phyloP scores from a whole-genome alignment of 1,284 basidiomycete genomes.

The Trametes pubescens region DNA sequence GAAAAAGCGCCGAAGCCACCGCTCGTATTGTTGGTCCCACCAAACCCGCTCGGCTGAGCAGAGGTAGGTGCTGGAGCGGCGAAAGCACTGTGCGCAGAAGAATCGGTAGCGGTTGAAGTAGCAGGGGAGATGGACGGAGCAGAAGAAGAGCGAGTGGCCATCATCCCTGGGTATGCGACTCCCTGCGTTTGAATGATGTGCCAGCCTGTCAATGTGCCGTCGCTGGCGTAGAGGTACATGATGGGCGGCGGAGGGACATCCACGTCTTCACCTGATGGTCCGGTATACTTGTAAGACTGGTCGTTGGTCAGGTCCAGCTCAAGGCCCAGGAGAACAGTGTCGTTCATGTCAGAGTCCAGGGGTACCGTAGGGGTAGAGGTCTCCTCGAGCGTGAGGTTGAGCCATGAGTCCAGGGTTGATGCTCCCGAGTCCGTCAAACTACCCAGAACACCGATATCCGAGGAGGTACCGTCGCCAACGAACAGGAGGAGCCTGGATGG shows the following conservation, averaged over 20 bases:
- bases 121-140: constrained; percentile 30
- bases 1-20: constrained; percentile 38
- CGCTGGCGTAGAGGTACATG: constrained; percentile 80
- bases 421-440: constrained; percentile 48
- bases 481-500: constrained; percentile 68
- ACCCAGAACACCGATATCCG: constrained; percentile 78
- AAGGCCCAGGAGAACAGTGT: constrained; percentile 76
- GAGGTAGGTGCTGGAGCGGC: constrained; percentile 12
- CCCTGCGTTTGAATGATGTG: constrained; percentile 67
- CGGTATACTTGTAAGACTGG: constrained; percentile 49
- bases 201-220: constrained; percentile 84
- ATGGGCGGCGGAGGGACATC: constrained; percentile 69
- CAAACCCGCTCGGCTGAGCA: constrained; percentile 21
- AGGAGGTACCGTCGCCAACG: constrained; percentile 76
- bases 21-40: constrained; percentile 7
- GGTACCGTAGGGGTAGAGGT: constrained; percentile 74
- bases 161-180: constrained; percentile 64
- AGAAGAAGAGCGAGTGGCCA: constrained; percentile 30
- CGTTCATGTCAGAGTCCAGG: constrained; percentile 72
- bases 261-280: constrained; percentile 54
- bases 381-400: constrained; percentile 78
- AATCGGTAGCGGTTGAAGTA: constrained; percentile 5
- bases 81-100: constrained; percentile 15
- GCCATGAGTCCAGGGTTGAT: constrained; percentile 59
- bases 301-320: constrained; percentile 74